These are phyloP conservation scores for Penicillium lividum DNA, from an alignment of 495 filamentous ascomycete species.

Conservation along the genomic window DNA sequence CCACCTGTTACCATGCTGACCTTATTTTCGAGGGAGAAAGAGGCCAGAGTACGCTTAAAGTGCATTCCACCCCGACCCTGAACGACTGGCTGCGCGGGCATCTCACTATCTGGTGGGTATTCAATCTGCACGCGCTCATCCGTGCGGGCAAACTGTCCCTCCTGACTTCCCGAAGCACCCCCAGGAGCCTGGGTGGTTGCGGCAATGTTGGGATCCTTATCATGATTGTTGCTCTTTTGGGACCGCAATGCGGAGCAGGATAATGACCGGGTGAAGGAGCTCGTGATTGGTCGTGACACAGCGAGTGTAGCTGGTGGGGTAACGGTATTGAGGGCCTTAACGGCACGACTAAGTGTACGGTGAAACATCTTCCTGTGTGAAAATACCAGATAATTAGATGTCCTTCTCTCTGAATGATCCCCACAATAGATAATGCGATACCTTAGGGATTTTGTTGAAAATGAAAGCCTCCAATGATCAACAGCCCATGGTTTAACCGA, in stretches of 20 bases:
- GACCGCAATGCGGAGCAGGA: constrained; percentile 34
- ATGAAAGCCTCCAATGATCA: too few species aligned
- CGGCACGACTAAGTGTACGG: background rate
- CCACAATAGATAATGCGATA: too few species aligned
- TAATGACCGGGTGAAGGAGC: constrained; percentile 9
- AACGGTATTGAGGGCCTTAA: background rate
- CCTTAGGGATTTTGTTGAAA: too few species aligned
- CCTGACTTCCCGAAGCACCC: constrained; percentile 35
- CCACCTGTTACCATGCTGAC: constrained; percentile 83
- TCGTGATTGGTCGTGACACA: background rate
- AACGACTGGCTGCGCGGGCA: constrained; percentile 66
- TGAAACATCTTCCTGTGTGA: background rate
- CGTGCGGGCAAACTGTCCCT: constrained; percentile 68
- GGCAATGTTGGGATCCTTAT: constrained; percentile 30
- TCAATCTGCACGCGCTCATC: constrained; percentile 73
- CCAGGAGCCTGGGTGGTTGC: constrained; percentile 37
- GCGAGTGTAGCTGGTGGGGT: background rate
- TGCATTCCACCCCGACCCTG: constrained; percentile 71
- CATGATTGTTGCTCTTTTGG: constrained; percentile 27
- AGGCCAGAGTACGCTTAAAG: constrained; percentile 68
- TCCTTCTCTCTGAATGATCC: too few species aligned
- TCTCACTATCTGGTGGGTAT: constrained; percentile 69
- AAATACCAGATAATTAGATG: too few species aligned
- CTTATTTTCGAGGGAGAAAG: constrained; percentile 77
- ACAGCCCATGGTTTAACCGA: too few species aligned